Base-by-base conservation (phyloP, 257 asterid species). In the Solanum chilense region DNA sequence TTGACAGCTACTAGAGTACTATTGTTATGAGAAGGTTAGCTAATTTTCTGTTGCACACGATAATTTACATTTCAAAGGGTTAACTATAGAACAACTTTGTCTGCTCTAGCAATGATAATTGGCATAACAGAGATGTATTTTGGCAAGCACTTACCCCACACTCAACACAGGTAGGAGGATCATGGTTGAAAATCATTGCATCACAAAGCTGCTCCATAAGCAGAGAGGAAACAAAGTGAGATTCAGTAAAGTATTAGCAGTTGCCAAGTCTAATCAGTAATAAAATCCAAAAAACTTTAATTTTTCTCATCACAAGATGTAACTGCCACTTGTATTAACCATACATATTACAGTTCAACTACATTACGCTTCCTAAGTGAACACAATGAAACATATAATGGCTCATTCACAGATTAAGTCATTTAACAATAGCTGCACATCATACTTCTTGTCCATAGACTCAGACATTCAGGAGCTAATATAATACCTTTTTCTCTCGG, bases 131-230 rank as follows among this genome's bases (percentile, higher is more conserved):
- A 81, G 35, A 78, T 52, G 88, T 45, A 73, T 37, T 52, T 74
- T 47, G 42, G 78, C 64, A 73, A 89, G 80, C 81, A 76, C 92
- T 94, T 91, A 97, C 99, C 98, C 84, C 90, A 88, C 98, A 97
- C 86, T 91, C 95, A 69, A 95, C 86, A 88, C 99, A 97, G 69
- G 89, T 47, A 69, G 99, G 99, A 88, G 93, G 95, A 91, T 95
- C 96, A 33, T 95, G 98, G 94, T 95, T 97, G 93, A 95, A 97
- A 89, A 95, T 93, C 99, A 95, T 94, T 58, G 93, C 87, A 88
- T 94, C 89, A 90, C 99, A 97, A 44, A 94, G 98, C 99, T 97
- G 98, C 93, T 89, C 97, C 93, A 92, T 85, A 86, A 68, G 84
- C 90, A 91, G 49, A 82, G 83, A 74, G 70, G 74, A 86, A 82